phyloP scores from a whole-genome alignment of 768 basidiomycete genomes.

The Leccinellum luteum region DNA sequence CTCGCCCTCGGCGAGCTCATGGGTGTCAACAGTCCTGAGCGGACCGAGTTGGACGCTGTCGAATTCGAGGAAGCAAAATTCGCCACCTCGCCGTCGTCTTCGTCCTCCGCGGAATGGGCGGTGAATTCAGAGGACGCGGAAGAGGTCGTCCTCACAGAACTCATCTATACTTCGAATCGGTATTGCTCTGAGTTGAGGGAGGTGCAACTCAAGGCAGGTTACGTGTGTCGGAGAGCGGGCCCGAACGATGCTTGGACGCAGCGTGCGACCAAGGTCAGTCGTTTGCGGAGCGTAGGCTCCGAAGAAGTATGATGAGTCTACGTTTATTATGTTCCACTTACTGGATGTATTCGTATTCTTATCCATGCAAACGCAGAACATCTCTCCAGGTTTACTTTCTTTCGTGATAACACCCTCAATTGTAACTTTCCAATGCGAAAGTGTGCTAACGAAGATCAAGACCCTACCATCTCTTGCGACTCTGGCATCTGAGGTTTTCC shows the following conservation, averaged over 20 bases:
- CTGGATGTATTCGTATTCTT: not conserved
- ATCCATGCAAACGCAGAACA: no score
- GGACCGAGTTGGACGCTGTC: slow-evolving; percentile 18
- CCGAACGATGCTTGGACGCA: slow-evolving; percentile 38
- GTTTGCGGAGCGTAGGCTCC: slow-evolving; percentile 15
- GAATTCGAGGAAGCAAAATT: slow-evolving; percentile 23
- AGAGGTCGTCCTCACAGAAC: slow-evolving; percentile 30
- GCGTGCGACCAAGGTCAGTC: slow-evolving; percentile 9
- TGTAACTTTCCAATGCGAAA: no score
- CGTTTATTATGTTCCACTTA: not conserved
- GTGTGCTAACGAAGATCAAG: no score
- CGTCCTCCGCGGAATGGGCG: not conserved
- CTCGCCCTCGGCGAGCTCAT: slow-evolving; percentile 12
- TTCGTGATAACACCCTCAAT: no score
- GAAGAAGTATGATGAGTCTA: slow-evolving; percentile 11
- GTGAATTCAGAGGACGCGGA: slow-evolving; percentile 19
- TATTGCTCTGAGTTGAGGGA: slow-evolving; percentile 38
- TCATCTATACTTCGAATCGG: slow-evolving; percentile 44
- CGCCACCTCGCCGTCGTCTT: not conserved
- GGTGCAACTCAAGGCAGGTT: slow-evolving; percentile 41
- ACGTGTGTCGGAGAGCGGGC: slow-evolving; percentile 38
- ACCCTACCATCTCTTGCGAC: no score
- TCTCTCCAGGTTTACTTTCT: no score
- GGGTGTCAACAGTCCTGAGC: slow-evolving; percentile 8
- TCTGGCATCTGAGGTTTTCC: no score